Evolutionary conservation across 2,329 filamentous ascomycete species (phyloP), one percentile per base, ranked within the genome.

Genomic region (Sporothrix pallida): DNA sequence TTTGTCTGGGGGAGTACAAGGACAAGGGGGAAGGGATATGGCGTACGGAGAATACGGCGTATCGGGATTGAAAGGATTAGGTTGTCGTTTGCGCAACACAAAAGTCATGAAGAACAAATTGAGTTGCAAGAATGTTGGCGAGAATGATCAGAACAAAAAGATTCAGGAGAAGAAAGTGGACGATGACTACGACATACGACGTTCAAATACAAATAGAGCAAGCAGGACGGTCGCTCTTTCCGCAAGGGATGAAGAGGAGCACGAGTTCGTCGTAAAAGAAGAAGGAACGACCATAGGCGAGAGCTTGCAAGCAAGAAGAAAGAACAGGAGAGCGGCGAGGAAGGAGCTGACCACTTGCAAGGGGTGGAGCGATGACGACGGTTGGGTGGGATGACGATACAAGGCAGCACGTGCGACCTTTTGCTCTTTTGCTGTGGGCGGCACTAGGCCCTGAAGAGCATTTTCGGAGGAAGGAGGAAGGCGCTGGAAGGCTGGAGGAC

Each of bases 371-470:
- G 62, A 72, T 56, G 48, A 46, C 37, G 50, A 46, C 50, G 13
- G 62, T 23, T n/a, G 13, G 48, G 62, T 67, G 17, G 65, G 46
- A 68, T 68, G 65, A 52, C 65, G 65, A 68, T 52, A 52, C 46
- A 37, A 68, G 44, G 48, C 52, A 56, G 62, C 48, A 58, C 71
- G 58, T 72, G 71, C 50, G 62, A 23, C 50, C n/a, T n/a, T 37
- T 37, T 37, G 31, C 4, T 37, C 31, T 37, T 37, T 37, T 9
- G 48, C 12, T 13, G 63, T 46, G 63, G 44, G 6, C 46, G 63
- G 44, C 63, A 26, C 63, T 52, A 67, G 63, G 63, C 63, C 31
- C 20, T 50, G 44, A 31, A 48, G 44, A 7, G 20, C 63, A 37
- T 37, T 37, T 37, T 2, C 31, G 31, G 4, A 37, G 31, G 31